Evolutionary conservation across 768 basidiomycete genomes (phyloP), one percentile per base, ranked within the genome.

Genomic region (Amanita rubescens): DNA sequence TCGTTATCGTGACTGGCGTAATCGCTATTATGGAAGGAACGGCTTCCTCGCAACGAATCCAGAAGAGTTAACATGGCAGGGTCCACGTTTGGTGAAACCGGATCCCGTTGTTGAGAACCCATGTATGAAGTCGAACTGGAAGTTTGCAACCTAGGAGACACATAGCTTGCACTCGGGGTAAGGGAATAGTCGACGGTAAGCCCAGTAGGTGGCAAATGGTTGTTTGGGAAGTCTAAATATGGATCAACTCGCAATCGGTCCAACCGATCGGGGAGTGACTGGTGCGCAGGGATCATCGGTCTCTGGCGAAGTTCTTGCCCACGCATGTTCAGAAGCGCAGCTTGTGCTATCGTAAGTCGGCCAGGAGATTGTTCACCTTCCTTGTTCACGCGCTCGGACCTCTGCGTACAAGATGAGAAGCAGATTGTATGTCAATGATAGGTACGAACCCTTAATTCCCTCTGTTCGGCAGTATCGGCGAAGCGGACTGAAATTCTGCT

Each of bases 401-500:
- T 78, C 86, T 90, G 58, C 20, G 54, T 53, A 38, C 6, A 51
- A 27, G 41, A 39, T 38, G 10, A 27, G 35, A 51, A 24, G 37
- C 15, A 30, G 41, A 30, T 42, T n/a, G 32, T 50, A 17, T 34
- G 35, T 14, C 55, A 55, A 53, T n/a, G 38, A 55, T 25, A 44
- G 24, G 46, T 5, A 76, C 83, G 33, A 53, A 87, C 87, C 61
- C 88, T 72, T 41, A 90, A 69, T 60, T 90, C 87, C 51, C 88
- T 69, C 63, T 90, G 87, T 61, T 90, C 88, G 10, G 76, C 71
- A 8, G 83, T 87, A 62, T 90, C 87, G 12, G 87, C 87, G 61
- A 90, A 90, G 34, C 88, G 74, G 15, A 90, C 88, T 5, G 84
- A 86, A 53, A 90, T 87, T 47, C 88, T 69, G 62, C 85, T 84